Evolutionary conservation across 1,284 basidiomycete genomes (phyloP), one percentile per base, ranked within the genome.

Genomic region (Austroboletus niveus): DNA sequence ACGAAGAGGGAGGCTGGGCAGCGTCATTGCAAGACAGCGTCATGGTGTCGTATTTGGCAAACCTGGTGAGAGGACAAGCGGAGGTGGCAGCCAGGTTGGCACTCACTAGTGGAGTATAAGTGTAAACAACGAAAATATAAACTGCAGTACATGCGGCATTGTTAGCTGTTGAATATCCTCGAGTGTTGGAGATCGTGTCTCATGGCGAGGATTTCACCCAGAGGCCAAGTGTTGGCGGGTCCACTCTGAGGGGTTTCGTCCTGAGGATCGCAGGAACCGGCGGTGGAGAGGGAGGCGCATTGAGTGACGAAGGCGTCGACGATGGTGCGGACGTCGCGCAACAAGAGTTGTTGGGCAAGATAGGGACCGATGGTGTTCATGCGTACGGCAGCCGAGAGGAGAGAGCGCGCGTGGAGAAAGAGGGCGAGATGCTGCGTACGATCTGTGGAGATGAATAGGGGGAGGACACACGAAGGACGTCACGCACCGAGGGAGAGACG

Each of bases 111-210:
- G 47, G 69, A 65, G 51, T 70, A 65, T 70, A 45, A 64, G 29
- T 10, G 24, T 41, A 31, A 20, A 42, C 5, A 8, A 29, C 14
- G 15, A 36, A 53, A 48, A 42, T 40, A 44, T 51, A 56, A 51
- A 24, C 22, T 39, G 40, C n/a, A 6, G 29, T n/a, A 14, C n/a
- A 41, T 29, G 14, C 22, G 5, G 22, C 22, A 24, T 22, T 8
- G 14, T 47, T 39, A 89, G 72, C 88, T 91, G 71, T 99, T 99
- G 78, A 99, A 99, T 58, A 99, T 91, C 47, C 95, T 79, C 35
- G 94, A 95, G 72, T 98, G 96, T 68, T 97, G 89, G 62, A 94
- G 74, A 72, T 98, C 96, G 70, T 99, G 96, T 55, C 96, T 76
- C 30, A 85, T 82, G 40, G 89, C 85, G 17, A 98, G 75, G 41